These are phyloP conservation scores for Hura crepitans DNA, from an alignment of 441 rosid species.

Conservation along the genomic window DNA sequence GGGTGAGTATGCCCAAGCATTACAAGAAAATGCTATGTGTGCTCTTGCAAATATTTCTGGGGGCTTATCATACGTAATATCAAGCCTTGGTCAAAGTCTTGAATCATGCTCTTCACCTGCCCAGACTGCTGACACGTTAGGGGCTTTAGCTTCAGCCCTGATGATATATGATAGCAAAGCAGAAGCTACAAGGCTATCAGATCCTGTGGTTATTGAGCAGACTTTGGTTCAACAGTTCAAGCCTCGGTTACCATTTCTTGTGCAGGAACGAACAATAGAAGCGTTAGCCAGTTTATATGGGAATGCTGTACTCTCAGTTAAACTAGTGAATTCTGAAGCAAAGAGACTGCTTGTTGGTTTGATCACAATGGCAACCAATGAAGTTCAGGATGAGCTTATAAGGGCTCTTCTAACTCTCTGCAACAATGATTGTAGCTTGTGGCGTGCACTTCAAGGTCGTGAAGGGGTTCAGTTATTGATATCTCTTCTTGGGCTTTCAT, in stretches of 20 bases:
- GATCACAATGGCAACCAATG: conserved; percentile 94
- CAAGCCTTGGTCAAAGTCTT: conserved; percentile 99
- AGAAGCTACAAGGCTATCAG: conserved; percentile 80
- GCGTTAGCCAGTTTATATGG: conserved; percentile 99
- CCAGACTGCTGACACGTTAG: conserved; percentile 96
- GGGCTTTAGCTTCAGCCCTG: conserved; percentile 97
- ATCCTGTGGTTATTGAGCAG: conserved; percentile 72
- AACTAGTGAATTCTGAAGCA: conserved; percentile 82
- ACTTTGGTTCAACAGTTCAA: conserved; percentile 89
- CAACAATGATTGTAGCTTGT: conserved; percentile 77
- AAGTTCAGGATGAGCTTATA: conserved; percentile 94
- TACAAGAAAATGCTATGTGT: conserved; percentile 99
- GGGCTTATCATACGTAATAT: conserved; percentile 92
- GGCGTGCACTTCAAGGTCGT: conserved; percentile 99
- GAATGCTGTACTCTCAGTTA: conserved; percentile 64
- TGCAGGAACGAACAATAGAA: conserved; percentile 98
- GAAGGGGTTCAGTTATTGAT: conserved; percentile 96
- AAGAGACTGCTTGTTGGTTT: conserved; percentile 96
- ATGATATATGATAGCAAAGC: conserved; percentile 94
- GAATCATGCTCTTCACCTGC: conserved; percentile 95
- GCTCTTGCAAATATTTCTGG: conserved; percentile 99
- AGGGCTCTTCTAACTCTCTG: conserved; percentile 88
- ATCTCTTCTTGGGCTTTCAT: conserved; percentile 98
- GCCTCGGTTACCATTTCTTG: conserved; percentile 76
- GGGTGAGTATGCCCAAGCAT: conserved; percentile 96